Conservation (phyloP, 2,329 filamentous ascomycete genomes). For the Penicillium occitanis region DNA sequence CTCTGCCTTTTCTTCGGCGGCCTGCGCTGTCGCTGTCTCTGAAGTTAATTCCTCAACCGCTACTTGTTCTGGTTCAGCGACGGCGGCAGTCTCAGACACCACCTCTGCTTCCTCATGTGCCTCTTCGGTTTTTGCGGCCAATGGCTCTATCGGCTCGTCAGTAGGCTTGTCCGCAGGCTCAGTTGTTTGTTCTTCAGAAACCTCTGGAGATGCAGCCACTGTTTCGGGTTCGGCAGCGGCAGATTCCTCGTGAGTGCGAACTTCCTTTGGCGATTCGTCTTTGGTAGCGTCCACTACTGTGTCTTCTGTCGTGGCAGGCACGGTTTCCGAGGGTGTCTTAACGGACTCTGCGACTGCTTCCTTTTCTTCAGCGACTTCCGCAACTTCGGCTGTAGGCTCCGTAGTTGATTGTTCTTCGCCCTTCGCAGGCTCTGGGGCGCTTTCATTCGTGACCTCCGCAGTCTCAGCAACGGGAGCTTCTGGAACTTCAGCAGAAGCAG, state of each 20-base stretch:
- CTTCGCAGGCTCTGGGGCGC: background rate
- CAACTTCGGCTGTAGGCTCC: background rate
- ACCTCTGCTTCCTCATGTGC: background rate
- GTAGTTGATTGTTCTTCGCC: slow-evolving; percentile 2
- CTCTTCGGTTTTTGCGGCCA: background rate
- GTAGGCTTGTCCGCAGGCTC: background rate
- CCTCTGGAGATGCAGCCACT: background rate
- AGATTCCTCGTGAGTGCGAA: background rate
- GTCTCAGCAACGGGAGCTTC: background rate
- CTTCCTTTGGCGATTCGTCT: background rate
- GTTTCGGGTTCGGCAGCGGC: background rate
- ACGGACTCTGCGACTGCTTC: background rate
- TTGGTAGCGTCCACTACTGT: background rate
- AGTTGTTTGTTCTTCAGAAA: background rate
- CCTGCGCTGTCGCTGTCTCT: slow-evolving; percentile 4
- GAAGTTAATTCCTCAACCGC: background rate
- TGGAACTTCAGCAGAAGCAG: slow-evolving; percentile 7
- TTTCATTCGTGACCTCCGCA: background rate
- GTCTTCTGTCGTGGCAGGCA: background rate
- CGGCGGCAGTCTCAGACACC: background rate
- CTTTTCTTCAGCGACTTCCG: background rate
- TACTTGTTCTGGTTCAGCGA: background rate
- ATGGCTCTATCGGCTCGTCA: background rate
- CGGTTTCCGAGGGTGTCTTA: background rate
- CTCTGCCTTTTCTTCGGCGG: background rate